Percentiles rank a stretch among this genome's conserved stretches.
These are phyloP conservation scores for Dictyostelium capitatum DNA, from an alignment of 78 protist species.

Conservation along the genomic window DNA sequence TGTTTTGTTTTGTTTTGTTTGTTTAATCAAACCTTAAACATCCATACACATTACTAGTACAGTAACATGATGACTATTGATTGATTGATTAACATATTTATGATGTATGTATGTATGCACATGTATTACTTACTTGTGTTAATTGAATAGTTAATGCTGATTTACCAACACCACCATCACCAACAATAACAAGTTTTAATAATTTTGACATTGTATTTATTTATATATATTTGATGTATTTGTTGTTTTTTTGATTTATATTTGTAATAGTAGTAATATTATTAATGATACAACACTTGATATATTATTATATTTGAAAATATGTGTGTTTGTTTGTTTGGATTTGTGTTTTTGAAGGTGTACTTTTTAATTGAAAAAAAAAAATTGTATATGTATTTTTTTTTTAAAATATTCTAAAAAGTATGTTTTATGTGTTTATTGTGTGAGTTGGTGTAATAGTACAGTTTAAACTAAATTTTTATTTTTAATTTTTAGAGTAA, in stretches of 20 bases:
- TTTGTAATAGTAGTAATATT: background rate
- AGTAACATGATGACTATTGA: too few relatives aligned
- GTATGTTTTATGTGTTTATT: background rate
- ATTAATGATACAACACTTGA: background rate
- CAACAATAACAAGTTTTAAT: conserved; percentile 76
- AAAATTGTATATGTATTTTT: background rate
- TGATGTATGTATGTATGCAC: too few relatives aligned
- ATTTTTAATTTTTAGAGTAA: background rate
- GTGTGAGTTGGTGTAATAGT: background rate
- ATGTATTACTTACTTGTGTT: conserved; percentile 2
- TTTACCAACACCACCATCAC: conserved; percentile 85
- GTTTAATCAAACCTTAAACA: too few relatives aligned
- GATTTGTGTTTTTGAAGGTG: background rate
- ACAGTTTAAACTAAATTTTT: conserved; percentile 13
- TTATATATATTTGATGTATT: background rate
- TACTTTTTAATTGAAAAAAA: background rate
- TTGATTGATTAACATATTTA: too few relatives aligned
- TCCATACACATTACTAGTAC: too few relatives aligned
- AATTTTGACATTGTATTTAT: conserved; percentile 62
- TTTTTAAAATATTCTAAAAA: background rate
- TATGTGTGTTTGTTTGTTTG: background rate
- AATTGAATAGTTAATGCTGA: conserved; percentile 74
- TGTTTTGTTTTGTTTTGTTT: too few relatives aligned
- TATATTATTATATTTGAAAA: background rate
- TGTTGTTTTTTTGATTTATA: background rate